Base-by-base conservation (phyloP, 2,329 filamentous ascomycete species). In the Clonostachys solani region DNA sequence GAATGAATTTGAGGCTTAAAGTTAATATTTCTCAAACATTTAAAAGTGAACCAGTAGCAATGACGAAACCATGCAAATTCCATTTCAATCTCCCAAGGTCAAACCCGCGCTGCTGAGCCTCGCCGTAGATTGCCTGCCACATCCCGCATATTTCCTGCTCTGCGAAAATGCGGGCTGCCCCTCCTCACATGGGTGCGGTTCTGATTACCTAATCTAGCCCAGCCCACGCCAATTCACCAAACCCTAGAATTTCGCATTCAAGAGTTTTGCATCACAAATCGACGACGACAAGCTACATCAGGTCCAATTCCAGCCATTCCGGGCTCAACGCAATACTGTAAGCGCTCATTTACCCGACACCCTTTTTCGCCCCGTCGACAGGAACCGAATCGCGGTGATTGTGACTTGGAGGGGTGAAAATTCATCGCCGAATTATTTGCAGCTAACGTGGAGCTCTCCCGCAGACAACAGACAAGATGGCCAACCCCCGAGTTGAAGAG, bases 401-500 rank as follows among this genome's bases (percentile, higher is more conserved):
- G 40, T 13, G 17, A 12, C 18, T 23, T 18, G 34, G 23, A 38
- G 16, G 33, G 42, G 34, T n/a, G 13, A 33, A 34, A 16, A 18
- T 12, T 43, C 23, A 29, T 29, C 9, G 23, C 23, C 23, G 23
- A 29, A 29, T 29, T 29, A 36, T 29, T 6, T 18, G 18, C 41
- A 44, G 17, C 33, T 55, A 53, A 61, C 60, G 56, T 54, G 53
- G 52, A 56, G 54, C 23, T 18, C 47, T 59, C 58, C 54, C 54
- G 55, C 52, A 64, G 69, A 60, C 33, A 49, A 45, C 65, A 56
- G 57, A 64, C 68, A 89, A 74, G 72, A 99, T 99, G 94, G 87
- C 94, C 71, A 95, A 96, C 81, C 89, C 92, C 72, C 88, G 92
- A 75, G 86, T 97, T 74, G 92, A 99, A 81, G 94, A 99, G 78